Evolutionary conservation across 1,284 basidiomycete species (phyloP).

Genomic region (Cutaneotrichosporon sp.): DNA sequence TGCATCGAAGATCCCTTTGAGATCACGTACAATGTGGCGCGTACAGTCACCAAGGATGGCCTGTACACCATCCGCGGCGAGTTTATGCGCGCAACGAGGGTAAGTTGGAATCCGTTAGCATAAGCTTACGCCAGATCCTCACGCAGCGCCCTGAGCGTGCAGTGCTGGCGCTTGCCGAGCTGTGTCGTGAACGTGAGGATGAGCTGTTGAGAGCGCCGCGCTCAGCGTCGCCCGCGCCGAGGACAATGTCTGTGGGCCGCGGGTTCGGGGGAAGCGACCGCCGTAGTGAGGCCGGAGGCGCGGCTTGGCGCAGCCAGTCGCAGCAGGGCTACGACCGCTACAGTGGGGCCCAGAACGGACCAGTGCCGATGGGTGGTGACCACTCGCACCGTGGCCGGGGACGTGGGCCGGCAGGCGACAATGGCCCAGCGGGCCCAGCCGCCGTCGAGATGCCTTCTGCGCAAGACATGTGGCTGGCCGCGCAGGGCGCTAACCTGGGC

Average conservation of each 20-base stretch:
- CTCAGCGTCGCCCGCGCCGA: conserved; percentile 46
- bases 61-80: conserved; percentile 95
- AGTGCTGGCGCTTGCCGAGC: conserved; percentile 68
- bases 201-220: conserved; percentile 48
- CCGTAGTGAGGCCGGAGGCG: conserved; percentile 5
- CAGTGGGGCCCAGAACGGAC: conserved; percentile 6
- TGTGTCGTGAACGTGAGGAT: conserved; percentile 58
- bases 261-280: conserved; percentile 21
- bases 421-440: not conserved
- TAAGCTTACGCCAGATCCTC: conserved; percentile 53
- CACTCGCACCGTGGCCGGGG: conserved; percentile 1
- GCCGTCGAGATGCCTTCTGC: conserved; percentile 15
- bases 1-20: conserved; percentile 99
- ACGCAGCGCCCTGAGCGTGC: conserved; percentile 72
- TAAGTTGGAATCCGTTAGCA: conserved; percentile 14
- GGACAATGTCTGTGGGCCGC: conserved; percentile 34
- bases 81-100: conserved; percentile 89
- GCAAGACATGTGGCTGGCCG: conserved; percentile 44
- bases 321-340: conserved; percentile 40
- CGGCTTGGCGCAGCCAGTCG: conserved; percentile 38
- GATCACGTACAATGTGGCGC: conserved; percentile 86
- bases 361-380: not conserved
- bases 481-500: conserved; percentile 41
- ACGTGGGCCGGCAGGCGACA: not conserved
- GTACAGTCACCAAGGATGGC: conserved; percentile 94